Conservation (phyloP, 495 filamentous ascomycete species). For the Articulospora tetracladia region DNA sequence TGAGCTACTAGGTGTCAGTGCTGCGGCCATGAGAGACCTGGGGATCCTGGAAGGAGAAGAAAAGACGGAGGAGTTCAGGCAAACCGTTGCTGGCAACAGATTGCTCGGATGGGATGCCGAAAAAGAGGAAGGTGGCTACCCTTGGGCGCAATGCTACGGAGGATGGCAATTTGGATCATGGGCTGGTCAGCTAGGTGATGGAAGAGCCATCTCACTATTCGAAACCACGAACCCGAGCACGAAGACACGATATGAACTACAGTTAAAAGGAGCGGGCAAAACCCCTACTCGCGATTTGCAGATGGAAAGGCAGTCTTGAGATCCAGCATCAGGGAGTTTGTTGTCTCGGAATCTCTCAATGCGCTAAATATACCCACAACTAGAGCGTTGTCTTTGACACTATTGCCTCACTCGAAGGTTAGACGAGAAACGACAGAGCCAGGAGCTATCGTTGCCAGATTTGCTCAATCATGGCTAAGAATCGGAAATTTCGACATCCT, state of each 20-base stretch:
- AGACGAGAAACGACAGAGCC: constrained; percentile 83
- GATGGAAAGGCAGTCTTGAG: constrained; percentile 93
- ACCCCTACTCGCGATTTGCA: constrained; percentile 98
- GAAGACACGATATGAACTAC: constrained; percentile 74
- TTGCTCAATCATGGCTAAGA: constrained; percentile 87
- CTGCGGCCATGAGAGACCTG: constrained; percentile 72
- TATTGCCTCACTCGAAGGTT: constrained; percentile 69
- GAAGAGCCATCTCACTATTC: constrained; percentile 89
- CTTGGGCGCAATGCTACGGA: constrained; percentile 98
- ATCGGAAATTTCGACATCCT: constrained; percentile 94
- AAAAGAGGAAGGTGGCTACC: constrained; percentile 72
- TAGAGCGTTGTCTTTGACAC: constrained; percentile 74
- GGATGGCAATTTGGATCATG: constrained; percentile 84
- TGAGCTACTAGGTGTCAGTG: constrained; percentile 76
- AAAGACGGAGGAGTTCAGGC: constrained; percentile 68
- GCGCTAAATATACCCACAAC: constrained; percentile 83
- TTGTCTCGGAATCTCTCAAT: constrained; percentile 84
- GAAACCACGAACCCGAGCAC: constrained; percentile 78
- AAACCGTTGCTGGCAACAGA: constrained; percentile 75
- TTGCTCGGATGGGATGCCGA: constrained; percentile 57
- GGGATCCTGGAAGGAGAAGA: constrained; percentile 65
- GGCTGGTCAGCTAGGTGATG: constrained; percentile 95
- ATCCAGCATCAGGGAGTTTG: constrained; percentile 87
- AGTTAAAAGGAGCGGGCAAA: constrained; percentile 87
- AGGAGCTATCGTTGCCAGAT: constrained; percentile 85